phyloP scores from a whole-genome alignment of 768 basidiomycete genomes.

The Brasilioporus rufonigricans region DNA sequence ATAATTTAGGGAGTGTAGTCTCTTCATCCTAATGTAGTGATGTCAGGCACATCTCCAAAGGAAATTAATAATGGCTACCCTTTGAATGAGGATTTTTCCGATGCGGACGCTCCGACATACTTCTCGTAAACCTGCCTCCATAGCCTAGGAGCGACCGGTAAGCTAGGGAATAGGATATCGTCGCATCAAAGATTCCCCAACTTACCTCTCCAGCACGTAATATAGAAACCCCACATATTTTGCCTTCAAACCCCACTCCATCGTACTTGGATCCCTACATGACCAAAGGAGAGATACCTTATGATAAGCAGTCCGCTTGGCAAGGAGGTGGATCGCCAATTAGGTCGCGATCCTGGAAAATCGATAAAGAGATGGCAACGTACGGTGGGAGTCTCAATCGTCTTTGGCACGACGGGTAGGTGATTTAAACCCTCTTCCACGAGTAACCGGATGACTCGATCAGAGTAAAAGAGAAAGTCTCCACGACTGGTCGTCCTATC shows the following conservation, averaged over 20 bases:
- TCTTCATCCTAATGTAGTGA: conserved; percentile 75
- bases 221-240: conserved; percentile 96
- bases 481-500: conserved; percentile 85
- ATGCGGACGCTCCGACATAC: conserved; percentile 93
- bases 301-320: neutral
- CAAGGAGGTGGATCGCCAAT: neutral
- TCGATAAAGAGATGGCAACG: conserved; percentile 27
- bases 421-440: conserved; percentile 90
- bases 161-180: neutral
- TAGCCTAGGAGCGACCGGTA: conserved; percentile 55
- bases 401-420: conserved; percentile 71
- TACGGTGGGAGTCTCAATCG: conserved; percentile 81
- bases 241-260: conserved; percentile 93
- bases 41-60: neutral
- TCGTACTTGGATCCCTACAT: conserved; percentile 74
- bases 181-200: neutral
- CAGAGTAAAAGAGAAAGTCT: conserved; percentile 95
- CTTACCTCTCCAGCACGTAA: conserved; percentile 87
- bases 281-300: neutral
- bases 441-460: conserved; percentile 82
- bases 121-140: conserved; percentile 96
- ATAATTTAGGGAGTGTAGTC: conserved; percentile 89
- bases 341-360: neutral
- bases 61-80: conserved; percentile 48
- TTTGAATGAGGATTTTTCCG: conserved; percentile 96